Evolutionary conservation across 139 green algal species (phyloP), one percentile per base, ranked within the genome.

Genomic region (Tetraselmis striata): DNA sequence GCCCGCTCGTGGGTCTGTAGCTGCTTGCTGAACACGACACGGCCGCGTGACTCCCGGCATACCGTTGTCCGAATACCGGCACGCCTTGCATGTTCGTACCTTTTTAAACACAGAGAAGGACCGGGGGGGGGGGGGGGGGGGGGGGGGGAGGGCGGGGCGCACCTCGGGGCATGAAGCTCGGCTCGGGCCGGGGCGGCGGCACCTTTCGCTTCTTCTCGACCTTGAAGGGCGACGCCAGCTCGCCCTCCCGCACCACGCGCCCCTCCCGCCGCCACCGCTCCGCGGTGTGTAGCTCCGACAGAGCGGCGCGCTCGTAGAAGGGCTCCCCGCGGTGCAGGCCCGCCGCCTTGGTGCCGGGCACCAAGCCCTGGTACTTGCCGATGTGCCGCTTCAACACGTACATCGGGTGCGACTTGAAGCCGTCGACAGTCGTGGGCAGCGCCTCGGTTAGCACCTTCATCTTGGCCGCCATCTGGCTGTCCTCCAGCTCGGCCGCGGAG

Each of bases 321-420:
- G 90, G 24, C 87, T 97, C 93, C 0, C 91, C 91, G 29, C 82
- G 78, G 87, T 97, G 92, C 78, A 93, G 79, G 1, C 94, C 94
- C 29, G 87, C 28, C 75, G 80, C 30, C 24, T 85, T 84, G 24
- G 85, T 78, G 80, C 87, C 82, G 22, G 85, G 85, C 22, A n/a
- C 30, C 2, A 90, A 1, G 75, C 91, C 90, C 87, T 95, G 79
- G 81, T 97, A 95, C 77, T 93, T 92, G 75, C 45, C 80, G 30
- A 98, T 92, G 87, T 98, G 94, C 1, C 94, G 85, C 78, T 95
- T 79, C 32, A 98, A 89, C 28, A 97, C 82, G 80, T 92, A 98
- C 67, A 88, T 11, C 2, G 88, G 85, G 84, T 96, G 92, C 0
- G 11, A 79, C 87, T 92, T 94, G 89, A 97, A 97, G 75, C 85